These are phyloP conservation scores for Boletus sensibilis DNA, from an alignment of 768 basidiomycete species.

Conservation along the genomic window DNA sequence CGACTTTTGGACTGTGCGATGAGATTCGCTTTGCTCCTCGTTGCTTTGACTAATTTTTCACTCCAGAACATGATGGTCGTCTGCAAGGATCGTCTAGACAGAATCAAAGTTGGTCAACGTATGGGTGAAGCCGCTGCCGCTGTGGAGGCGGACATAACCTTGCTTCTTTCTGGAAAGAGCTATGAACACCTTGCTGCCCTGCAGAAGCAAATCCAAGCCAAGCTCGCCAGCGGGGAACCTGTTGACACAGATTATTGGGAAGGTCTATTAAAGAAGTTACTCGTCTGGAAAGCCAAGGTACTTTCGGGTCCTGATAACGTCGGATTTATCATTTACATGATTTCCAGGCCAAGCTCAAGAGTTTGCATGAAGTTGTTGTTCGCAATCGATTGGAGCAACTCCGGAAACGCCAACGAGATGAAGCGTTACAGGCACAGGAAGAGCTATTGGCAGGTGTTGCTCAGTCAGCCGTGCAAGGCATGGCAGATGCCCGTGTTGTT, in stretches of 20 bases:
- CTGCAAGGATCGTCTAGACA: constrained; percentile 86
- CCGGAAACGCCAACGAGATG: constrained; percentile 92
- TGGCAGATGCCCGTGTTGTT: constrained; percentile 37
- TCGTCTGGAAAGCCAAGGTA: constrained; percentile 98
- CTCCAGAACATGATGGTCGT: constrained; percentile 94
- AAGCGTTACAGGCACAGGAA: constrained; percentile 90
- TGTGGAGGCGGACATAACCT: constrained; percentile 83
- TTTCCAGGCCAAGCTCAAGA: constrained; percentile 81
- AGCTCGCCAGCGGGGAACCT: constrained; percentile 88
- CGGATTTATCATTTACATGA: constrained; percentile 3
- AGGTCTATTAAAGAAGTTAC: constrained; percentile 79
- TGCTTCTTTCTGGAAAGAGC: constrained; percentile 79
- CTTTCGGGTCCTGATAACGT: constrained; percentile 1
- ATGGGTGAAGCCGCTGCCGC: constrained; percentile 68
- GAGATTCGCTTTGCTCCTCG: not conserved
- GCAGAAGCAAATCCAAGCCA: constrained; percentile 84
- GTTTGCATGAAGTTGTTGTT: constrained; percentile 93
- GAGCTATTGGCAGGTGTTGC: constrained; percentile 82
- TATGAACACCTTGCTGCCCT: constrained; percentile 80
- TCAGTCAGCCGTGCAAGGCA: constrained; percentile 51
- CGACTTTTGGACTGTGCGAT: constrained; percentile 93
- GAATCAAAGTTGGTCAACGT: constrained; percentile 59
- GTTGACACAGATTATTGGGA: constrained; percentile 99
- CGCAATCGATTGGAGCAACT: constrained; percentile 95
- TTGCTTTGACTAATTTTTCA: constrained; percentile 3